Base-by-base conservation (phyloP, 306 rosid species). In the Calophaca sinica region DNA sequence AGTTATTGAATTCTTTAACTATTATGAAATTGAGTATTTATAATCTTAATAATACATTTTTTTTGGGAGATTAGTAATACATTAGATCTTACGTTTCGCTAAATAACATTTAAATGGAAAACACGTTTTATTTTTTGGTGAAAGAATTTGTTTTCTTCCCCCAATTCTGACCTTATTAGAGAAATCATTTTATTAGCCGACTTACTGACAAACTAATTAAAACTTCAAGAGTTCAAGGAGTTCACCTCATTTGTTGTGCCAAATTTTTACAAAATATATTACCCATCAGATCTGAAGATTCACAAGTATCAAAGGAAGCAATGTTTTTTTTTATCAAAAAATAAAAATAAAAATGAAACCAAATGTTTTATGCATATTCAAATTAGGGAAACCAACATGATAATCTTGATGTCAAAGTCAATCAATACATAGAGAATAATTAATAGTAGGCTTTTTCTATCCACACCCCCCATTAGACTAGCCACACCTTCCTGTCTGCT, bases 231-330 rank as follows among this genome's bases (percentile, higher is more conserved):
- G 10, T 45, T 10, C 15, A 8, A 45, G 51, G 20, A 65, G 20
- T 45, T 44, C 39, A 1, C 6, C 57, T 45, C 57, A 29, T 12
- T 41, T 9, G 4, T 0, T 7, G 8, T n/a, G 45, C 60, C 73
- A 15, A 48, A 68, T 31, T 6, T n/a, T 49, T 8, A 13, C 31
- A 28, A 28, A 66, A 45, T 28, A 1, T 20, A 20, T 20, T 20
- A 20, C 26, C 6, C n/a, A 1, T 49, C 73, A 32, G 28, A 31
- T 68, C 28, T 68, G 0, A 45, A 48, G 58, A 68, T 12, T 12
- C 42, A 66, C 26, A 66, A 45, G 11, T 46, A n/a, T 65, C 9
- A 65, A 46, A 45, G 11, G 11, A 11, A 66, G 31, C 46, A 68
- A 14, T n/a, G 1, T 14, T 0, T 20, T 20, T 20, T 20, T 20